Evolutionary conservation across 768 basidiomycete genomes (phyloP), one percentile per base, ranked within the genome.

Genomic region (Podaxis rugospora): DNA sequence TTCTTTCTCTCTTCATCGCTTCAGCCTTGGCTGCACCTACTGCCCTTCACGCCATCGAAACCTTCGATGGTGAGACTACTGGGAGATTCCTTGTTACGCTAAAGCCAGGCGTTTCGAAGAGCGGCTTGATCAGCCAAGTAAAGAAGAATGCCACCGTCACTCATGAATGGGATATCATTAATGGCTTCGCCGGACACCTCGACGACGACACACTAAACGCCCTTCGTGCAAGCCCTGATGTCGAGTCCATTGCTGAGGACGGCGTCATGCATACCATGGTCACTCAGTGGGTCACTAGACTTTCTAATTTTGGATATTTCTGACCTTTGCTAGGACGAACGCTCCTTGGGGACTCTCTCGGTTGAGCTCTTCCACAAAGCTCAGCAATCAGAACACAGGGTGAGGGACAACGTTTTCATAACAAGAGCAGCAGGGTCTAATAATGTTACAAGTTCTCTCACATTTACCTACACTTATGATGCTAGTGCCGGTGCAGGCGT

Each of bases 121-220:
- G 52, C n/a, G 59, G 53, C 46, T 59, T 71, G 52, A 23, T 69
- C 23, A 53, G 58, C 28, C 53, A 59, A 23, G 46, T 65, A 42
- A 57, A 63, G 32, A 16, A 36, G n/a, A 60, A 49, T 35, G 59
- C 59, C 18, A 36, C 59, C 27, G 21, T 61, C 9, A 54, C 52
- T 21, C 59, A 61, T 1, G 66, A 73, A 9, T 74, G 70, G 70
- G 65, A 66, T 2, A 40, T 68, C 50, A 62, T 75, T 51, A 72
- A 74, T 42, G 72, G 72, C 11, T 71, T 76, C 36, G 70, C 71
- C n/a, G 71, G 73, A 71, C 39, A 66, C 18, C 63, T 70, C 44
- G 64, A 68, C 42, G 65, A 63, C 0, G 66, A 63, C 18, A 61
- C 69, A 6, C 64, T 75, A 39, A 66, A 69, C 27, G 28, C 63